A percentile compares a stretch with the other conserved stretches of the same genome.
phyloP scores from a whole-genome alignment of 2,329 filamentous ascomycete genomes.

The Penicillium digitatum region DNA sequence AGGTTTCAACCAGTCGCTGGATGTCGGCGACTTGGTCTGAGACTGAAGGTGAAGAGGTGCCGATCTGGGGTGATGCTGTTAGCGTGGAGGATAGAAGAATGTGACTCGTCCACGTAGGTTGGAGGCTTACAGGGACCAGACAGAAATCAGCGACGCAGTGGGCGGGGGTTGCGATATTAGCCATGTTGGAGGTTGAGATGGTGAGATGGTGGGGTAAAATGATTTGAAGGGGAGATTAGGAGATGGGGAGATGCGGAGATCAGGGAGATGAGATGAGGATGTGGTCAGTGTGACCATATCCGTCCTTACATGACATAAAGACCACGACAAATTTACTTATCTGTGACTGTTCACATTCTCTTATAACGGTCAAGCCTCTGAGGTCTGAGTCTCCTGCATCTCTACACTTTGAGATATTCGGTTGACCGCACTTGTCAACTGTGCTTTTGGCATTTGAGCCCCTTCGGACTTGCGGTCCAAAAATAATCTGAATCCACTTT shows the following conservation, averaged over 20 bases:
- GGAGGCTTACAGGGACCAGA: constrained; percentile 65
- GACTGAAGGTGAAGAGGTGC: constrained; percentile 71
- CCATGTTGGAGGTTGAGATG: constrained; percentile 12
- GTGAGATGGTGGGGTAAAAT: not conserved
- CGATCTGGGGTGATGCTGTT: constrained; percentile 54
- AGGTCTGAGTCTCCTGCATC: not conserved
- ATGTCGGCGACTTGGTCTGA: constrained; percentile 83
- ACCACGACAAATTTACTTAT: not conserved
- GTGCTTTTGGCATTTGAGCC: not conserved
- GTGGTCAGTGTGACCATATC: constrained; percentile 3
- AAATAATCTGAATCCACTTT: too few species aligned
- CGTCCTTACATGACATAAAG: too few species aligned
- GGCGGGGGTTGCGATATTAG: constrained; percentile 57
- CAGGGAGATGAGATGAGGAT: not conserved
- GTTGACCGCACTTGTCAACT: constrained; percentile 2
- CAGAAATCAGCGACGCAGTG: constrained; percentile 87
- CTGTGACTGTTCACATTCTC: too few species aligned
- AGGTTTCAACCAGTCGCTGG: constrained; percentile 76
- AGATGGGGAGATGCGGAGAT: not conserved
- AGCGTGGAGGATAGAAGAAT: not conserved
- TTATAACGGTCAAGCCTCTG: too few species aligned
- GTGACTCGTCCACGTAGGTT: not conserved
- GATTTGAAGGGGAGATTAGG: too few species aligned
- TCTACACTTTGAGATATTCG: not conserved
- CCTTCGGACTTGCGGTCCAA: too few species aligned